phyloP scores from a whole-genome alignment of 106 monocot genomes.

The Allium fistulosum region DNA sequence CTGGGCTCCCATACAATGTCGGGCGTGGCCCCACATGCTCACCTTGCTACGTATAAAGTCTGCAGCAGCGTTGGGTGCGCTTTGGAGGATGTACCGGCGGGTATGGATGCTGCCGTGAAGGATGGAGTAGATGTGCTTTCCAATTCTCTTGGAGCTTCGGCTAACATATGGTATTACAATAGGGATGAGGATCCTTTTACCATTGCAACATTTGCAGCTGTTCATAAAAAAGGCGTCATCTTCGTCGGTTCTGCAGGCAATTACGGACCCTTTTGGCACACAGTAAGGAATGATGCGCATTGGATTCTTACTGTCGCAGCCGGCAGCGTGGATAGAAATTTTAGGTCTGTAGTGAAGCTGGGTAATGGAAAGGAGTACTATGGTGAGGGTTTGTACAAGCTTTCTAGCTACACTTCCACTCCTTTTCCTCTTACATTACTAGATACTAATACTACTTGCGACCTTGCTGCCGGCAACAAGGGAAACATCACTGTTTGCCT shows the following conservation, averaged over 20 bases:
- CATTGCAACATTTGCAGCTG: conserved; percentile 17
- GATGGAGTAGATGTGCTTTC: conserved; percentile 37
- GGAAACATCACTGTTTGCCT: too few species aligned
- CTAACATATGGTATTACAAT: neutral
- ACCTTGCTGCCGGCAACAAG: too few species aligned
- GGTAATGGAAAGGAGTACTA: conserved; percentile 24
- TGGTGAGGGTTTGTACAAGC: conserved; percentile 16
- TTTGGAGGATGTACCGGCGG: neutral
- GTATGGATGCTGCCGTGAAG: conserved; percentile 16
- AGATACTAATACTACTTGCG: too few species aligned
- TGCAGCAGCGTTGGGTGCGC: too few species aligned
- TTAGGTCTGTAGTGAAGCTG: conserved; percentile 18
- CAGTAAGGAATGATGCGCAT: conserved; percentile 30
- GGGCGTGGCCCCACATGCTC: too few species aligned
- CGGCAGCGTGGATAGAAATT: conserved; percentile 22
- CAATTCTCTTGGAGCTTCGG: conserved; percentile 8
- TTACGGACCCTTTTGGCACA: conserved; percentile 9
- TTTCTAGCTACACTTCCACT: too few species aligned
- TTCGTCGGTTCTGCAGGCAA: conserved; percentile 24
- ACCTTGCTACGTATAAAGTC: too few species aligned
- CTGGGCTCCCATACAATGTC: too few species aligned
- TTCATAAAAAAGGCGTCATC: conserved; percentile 20
- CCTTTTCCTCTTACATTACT: too few species aligned
- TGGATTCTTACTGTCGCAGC: conserved; percentile 47
- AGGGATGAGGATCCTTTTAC: conserved; percentile 10